Evolutionary conservation across 345 rosid genomes (phyloP).

Genomic region (Dimocarpus longan): DNA sequence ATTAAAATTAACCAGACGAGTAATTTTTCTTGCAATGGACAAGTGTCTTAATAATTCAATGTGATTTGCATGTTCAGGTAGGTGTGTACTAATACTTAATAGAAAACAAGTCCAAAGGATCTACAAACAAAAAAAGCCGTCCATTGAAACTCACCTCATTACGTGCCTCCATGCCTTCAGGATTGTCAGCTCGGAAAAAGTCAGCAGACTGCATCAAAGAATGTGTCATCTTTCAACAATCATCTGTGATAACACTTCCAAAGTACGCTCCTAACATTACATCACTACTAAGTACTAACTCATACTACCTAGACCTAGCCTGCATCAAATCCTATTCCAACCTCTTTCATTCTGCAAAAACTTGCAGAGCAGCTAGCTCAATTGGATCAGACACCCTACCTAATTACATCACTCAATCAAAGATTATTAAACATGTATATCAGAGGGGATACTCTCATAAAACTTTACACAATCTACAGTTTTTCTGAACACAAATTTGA

Average conservation of each 20-base stretch:
- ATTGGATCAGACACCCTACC: background rate
- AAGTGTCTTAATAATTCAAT: background rate
- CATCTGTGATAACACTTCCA: conserved; percentile 12
- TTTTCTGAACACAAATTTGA: background rate
- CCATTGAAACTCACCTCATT: conserved; percentile 68
- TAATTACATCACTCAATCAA: background rate
- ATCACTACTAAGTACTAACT: conserved; percentile 1
- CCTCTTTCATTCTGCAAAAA: background rate
- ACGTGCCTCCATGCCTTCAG: conserved; percentile 98
- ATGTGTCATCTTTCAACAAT: conserved; percentile 25
- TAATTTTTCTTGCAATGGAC: background rate
- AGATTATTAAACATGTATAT: background rate
- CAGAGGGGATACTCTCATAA: background rate
- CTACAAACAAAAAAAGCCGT: conserved; percentile 15
- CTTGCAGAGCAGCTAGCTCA: background rate
- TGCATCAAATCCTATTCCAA: background rate
- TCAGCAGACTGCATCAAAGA: conserved; percentile 79
- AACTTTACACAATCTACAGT: background rate
- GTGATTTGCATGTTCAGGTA: background rate
- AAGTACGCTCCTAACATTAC: background rate
- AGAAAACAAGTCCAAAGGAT: conserved; percentile 15
- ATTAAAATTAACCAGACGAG: background rate
- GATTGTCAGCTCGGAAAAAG: conserved; percentile 95
- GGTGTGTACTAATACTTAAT: background rate
- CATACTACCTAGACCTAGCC: background rate